Conservation (phyloP, 2,329 filamentous ascomycete genomes). For the Didymellaceae sp. region DNA sequence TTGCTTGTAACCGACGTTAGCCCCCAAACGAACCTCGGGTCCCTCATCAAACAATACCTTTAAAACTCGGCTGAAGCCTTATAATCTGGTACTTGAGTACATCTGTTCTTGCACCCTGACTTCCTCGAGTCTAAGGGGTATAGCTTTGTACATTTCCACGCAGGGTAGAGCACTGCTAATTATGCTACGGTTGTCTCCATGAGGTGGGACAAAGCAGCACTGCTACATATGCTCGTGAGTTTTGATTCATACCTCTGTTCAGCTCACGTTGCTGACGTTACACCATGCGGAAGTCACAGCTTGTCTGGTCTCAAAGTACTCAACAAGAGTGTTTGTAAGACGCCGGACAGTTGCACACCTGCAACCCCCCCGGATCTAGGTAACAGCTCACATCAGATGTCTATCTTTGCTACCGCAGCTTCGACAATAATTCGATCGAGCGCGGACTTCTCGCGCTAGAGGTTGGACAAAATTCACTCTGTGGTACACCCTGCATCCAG, state of each 20-base stretch:
- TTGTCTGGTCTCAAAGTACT: not conserved
- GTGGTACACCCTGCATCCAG: slow-evolving; percentile 1
- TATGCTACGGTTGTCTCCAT: no score
- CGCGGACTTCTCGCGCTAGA: slow-evolving; percentile 2
- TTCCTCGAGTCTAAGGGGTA: no score
- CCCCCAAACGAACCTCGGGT: no score
- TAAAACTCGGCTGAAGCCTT: no score
- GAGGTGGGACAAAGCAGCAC: not conserved
- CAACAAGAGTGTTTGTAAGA: slow-evolving; percentile 4
- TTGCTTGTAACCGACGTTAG: no score
- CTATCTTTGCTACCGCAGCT: not conserved
- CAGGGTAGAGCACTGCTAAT: no score
- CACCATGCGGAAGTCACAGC: not conserved
- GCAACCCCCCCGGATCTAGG: not conserved
- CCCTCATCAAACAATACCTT: no score
- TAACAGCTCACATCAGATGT: slow-evolving; percentile 9
- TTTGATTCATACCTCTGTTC: not conserved
- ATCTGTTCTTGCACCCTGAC: no score
- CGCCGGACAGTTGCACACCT: not conserved
- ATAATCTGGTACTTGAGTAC: no score
- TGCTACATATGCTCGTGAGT: not conserved
- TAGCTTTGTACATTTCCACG: no score
- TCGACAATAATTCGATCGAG: not conserved
- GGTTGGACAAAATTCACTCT: not conserved
- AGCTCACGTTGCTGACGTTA: not conserved